A percentile compares a stretch with the other conserved stretches of the same genome.
Conservation (phyloP, 495 filamentous ascomycete species). For the Oidiodendron maius region DNA sequence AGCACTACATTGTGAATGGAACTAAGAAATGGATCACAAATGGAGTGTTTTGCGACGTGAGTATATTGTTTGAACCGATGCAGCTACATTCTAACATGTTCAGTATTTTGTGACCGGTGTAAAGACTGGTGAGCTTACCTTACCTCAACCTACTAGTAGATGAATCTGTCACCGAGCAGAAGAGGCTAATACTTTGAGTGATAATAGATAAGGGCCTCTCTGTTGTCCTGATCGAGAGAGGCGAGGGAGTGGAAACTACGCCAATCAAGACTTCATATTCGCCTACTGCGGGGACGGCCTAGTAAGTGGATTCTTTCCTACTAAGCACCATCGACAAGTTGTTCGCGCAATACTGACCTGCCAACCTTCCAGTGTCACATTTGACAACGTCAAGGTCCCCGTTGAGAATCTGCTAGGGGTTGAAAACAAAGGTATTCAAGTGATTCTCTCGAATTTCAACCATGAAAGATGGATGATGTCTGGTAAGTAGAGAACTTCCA, state of each 20-base stretch:
- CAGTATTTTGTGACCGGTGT: conserved; percentile 81
- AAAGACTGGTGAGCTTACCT: conserved; percentile 41
- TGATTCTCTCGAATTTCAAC: conserved; percentile 88
- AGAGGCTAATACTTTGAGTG: neutral
- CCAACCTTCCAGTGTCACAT: conserved; percentile 60
- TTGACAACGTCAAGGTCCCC: conserved; percentile 75
- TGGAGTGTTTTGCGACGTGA: conserved; percentile 58
- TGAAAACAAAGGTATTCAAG: conserved; percentile 82
- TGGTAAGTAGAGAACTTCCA: conserved; percentile 19
- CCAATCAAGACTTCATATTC: conserved; percentile 86
- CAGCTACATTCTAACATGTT: neutral
- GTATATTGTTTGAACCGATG: neutral
- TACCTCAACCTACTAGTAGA: neutral
- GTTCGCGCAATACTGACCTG: neutral
- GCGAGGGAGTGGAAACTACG: conserved; percentile 65
- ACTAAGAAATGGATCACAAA: conserved; percentile 97
- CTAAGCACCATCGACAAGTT: neutral
- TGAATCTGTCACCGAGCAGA: neutral
- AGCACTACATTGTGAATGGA: conserved; percentile 80
- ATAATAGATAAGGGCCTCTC: conserved; percentile 63
- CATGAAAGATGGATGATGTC: conserved; percentile 72
- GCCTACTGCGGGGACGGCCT: conserved; percentile 60
- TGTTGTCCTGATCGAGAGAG: conserved; percentile 69
- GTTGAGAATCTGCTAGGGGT: conserved; percentile 72
- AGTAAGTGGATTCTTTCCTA: neutral